Percentiles rank a stretch among this genome's conserved stretches.
Conservation (phyloP, 2,329 filamentous ascomycete species). For the Trichoderma citrinoviride region DNA sequence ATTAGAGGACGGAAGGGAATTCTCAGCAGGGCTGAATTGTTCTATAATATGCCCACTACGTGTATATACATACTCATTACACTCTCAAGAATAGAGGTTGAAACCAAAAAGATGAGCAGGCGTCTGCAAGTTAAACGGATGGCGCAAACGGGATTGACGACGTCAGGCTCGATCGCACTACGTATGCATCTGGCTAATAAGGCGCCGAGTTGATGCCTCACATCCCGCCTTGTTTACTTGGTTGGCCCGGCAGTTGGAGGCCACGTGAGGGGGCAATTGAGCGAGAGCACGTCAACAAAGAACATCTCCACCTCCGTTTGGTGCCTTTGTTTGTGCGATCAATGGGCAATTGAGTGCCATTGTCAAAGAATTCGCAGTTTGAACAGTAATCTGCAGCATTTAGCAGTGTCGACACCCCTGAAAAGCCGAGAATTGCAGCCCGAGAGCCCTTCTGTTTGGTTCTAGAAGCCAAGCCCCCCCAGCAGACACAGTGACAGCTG, state of each 20-base stretch:
- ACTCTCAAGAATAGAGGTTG: not conserved
- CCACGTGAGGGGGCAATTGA: conserved; percentile 9
- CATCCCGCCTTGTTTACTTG: conserved; percentile 8
- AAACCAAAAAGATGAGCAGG: not conserved
- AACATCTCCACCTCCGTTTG: not conserved
- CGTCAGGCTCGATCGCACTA: not conserved
- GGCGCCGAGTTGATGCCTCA: conserved; percentile 7
- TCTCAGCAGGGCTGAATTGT: too few relatives aligned
- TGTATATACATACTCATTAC: too few relatives aligned
- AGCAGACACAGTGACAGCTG: conserved; percentile 10
- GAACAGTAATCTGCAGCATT: too few relatives aligned
- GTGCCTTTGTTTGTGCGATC: not conserved
- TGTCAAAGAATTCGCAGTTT: not conserved
- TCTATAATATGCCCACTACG: too few relatives aligned
- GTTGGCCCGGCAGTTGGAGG: conserved; percentile 2
- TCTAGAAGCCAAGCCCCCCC: conserved; percentile 17
- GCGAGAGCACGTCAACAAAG: not conserved
- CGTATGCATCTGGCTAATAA: not conserved
- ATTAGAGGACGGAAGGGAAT: not conserved
- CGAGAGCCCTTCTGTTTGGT: conserved; percentile 18
- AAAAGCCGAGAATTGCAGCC: conserved; percentile 6
- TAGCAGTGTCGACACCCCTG: not conserved
- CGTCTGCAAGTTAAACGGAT: not conserved
- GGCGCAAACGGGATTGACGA: too few relatives aligned
- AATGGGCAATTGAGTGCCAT: not conserved